Percentiles rank a stretch among this genome's conserved stretches.
Evolutionary conservation across 345 rosid genomes (phyloP).

Genomic region (Rhodomyrtus tomentosa): DNA sequence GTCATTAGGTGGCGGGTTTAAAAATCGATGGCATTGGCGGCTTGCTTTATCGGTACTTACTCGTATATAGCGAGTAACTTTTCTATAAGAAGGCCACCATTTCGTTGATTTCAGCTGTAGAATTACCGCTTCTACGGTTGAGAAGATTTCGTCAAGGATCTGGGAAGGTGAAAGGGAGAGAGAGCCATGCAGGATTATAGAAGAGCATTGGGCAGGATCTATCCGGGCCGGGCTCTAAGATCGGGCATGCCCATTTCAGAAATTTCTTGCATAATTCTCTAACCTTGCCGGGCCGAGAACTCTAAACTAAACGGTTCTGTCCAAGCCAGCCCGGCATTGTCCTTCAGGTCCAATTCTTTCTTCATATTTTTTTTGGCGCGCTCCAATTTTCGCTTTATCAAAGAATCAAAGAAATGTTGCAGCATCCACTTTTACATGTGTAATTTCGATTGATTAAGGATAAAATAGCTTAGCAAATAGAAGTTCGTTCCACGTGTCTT

Average conservation of each 20-base stretch:
- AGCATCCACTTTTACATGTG: background rate
- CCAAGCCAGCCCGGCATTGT: background rate
- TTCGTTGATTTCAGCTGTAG: background rate
- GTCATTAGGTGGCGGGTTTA: background rate
- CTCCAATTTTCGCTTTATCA: background rate
- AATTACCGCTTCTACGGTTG: background rate
- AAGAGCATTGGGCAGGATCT: background rate
- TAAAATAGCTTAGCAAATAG: slow-evolving; percentile 75
- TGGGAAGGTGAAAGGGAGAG: background rate
- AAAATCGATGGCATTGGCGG: background rate
- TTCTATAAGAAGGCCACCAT: background rate
- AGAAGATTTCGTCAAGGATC: background rate
- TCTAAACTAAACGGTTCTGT: background rate
- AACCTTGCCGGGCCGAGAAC: background rate
- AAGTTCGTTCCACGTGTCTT: slow-evolving; percentile 96
- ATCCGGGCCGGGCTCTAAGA: background rate
- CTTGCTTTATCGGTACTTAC: background rate
- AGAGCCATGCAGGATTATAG: background rate
- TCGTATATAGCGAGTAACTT: background rate
- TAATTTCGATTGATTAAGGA: slow-evolving; percentile 2
- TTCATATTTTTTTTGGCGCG: background rate
- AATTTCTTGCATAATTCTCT: background rate
- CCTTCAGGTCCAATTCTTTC: background rate
- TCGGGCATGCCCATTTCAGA: background rate
- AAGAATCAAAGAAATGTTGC: background rate